Base-by-base conservation (phyloP, 1,284 basidiomycete genomes). In the Cutaneotrichosporon sp. region DNA sequence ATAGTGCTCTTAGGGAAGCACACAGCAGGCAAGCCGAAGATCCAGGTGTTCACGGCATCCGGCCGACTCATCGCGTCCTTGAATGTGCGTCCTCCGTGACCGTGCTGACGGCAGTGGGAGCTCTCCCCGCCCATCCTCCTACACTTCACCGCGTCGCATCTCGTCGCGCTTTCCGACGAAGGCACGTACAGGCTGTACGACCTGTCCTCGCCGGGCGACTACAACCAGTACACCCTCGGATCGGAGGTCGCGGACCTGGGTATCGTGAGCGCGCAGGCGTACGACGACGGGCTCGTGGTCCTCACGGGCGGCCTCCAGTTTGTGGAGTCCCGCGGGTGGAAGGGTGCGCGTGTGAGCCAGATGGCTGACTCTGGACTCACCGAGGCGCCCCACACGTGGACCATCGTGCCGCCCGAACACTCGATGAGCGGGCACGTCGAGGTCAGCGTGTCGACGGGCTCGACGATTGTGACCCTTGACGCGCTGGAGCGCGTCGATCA, bases 161-260 rank as follows among this genome's bases (percentile, higher is more conserved):
- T 98, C 40, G 88, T 90, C 0, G 86, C 96, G 7, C 81, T 99
- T 34, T 92, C 94, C 70, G 93, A 97, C 77, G 93, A 97, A 72
- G 96, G 96, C 18, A 84, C 86, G 10, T 97, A 97, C 76, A 86
- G 96, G 49, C 76, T 97, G 21, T 97, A 98, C 76, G 89, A 95
- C 77, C 83, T 97, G 22, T 77, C 79, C 53, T 71, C 80, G 55
- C 88, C 91, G 76, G 86, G 90, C 50, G 88, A 90, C 70, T 97
- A 96, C 76, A 83, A 86, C 60, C 92, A 96, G 70, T 85, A 89
- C 74, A 90, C 91, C 0, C 84, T 98, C 1, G 94, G 94, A 3
- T 83, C 83, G 10, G 92, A 97, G 56, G 92, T 92, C 0, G 86
- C 86, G 5, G 94, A 97, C 74, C 82, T 90, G 56, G 96, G 92